These are phyloP conservation scores for Skeletonema marinoi DNA, from an alignment of 108 stramenopile genomes.

Conservation along the genomic window DNA sequence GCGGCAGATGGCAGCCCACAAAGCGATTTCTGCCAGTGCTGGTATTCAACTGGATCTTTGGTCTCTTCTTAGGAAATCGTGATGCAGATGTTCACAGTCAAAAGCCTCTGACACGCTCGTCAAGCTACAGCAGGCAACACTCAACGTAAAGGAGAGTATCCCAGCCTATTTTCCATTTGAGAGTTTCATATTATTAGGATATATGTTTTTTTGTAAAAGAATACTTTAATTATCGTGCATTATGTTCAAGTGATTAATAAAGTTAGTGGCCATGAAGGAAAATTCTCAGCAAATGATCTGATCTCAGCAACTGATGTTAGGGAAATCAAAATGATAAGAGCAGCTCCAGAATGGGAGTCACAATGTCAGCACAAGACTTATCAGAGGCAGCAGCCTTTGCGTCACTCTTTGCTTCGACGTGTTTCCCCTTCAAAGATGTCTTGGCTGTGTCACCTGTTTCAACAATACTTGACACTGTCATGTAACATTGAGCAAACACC, in stretches of 20 bases:
- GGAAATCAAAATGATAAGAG: slow-evolving; percentile 41
- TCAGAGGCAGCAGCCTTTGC: background rate
- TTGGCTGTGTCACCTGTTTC: slow-evolving; percentile 55
- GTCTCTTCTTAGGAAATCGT: background rate
- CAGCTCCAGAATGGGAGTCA: slow-evolving; percentile 37
- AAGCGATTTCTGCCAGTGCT: background rate
- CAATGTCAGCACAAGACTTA: background rate
- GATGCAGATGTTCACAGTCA: background rate
- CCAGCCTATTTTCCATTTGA: no score
- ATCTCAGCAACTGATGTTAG: background rate
- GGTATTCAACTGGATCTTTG: background rate
- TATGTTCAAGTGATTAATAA: background rate
- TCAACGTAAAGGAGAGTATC: background rate
- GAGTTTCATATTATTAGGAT: background rate
- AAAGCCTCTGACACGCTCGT: background rate
- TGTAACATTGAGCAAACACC: slow-evolving; percentile 86
- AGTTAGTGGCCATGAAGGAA: background rate
- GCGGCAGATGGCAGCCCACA: background rate
- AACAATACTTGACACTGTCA: slow-evolving; percentile 77
- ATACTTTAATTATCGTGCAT: background rate
- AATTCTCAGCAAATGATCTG: background rate
- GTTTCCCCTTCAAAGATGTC: slow-evolving; percentile 6
- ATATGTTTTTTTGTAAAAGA: background rate
- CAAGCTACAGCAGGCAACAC: background rate
- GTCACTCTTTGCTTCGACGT: slow-evolving; percentile 1